Base-by-base conservation (phyloP, 352 stramenopile species). In the Pythium utonaiense region DNA sequence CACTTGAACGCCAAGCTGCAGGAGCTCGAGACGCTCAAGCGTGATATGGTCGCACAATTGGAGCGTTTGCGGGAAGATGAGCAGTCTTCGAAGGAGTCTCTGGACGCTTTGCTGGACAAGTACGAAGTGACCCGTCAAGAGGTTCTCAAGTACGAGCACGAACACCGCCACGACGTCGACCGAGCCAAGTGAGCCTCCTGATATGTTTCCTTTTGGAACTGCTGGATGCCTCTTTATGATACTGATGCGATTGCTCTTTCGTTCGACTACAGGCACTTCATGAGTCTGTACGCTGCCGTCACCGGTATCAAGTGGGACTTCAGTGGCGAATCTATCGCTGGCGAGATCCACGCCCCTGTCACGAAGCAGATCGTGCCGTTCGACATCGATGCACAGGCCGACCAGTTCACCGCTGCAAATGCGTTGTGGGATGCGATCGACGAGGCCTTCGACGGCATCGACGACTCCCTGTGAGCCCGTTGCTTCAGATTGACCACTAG, bases 261-360 rank as follows among this genome's bases (percentile, higher is more conserved):
- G 5, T 30, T 12, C 17, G 49, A 5, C 9, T 40, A n/a, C 45
- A 93, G 83, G 48, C 83, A 89, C 49, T 77, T 87, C 53, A 91
- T 93, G 78, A 85, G 78, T 24, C 62, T 93, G 21, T 90, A 88
- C 36, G 83, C 83, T 3, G 78, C 78, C 6, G 68, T 91, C 13
- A 91, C 80, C 6, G 80, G 83, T 34, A 93, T 93, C 73, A 87
- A 86, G 61, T 93, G 80, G 80, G 77, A 89, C 42, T 88, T 91
- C 41, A 79, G 64, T n/a, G 70, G 64, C 16, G 28, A 62, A 10
- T 67, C 75, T 10, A 74, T 90, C 60, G 75, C 63, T 45, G 83
- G 80, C 13, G 80, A 90, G 51, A 90, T 90, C 36, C 77, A 86
- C 49, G 77, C 80, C 13, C 77, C 77, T 24, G 56, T 65, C 14